Conservation (phyloP, 805 yeast species). For the Saccharomycopsis sp. region DNA sequence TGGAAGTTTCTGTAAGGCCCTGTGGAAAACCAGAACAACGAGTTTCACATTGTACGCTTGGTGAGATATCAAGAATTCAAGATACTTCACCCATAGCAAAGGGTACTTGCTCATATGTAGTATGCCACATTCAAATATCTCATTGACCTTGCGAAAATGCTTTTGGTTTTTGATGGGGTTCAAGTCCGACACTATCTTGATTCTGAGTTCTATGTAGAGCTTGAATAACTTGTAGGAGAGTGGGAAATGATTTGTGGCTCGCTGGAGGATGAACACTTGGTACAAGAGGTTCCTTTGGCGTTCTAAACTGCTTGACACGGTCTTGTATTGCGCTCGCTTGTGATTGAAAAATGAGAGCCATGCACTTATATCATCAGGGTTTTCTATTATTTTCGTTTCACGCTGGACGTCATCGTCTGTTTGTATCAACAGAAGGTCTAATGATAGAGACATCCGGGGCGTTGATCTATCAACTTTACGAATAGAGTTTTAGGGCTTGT, state of each 20-base stretch:
- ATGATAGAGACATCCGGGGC: too few relatives aligned
- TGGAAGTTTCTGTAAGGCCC: slow-evolving; percentile 41
- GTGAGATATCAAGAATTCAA: slow-evolving; percentile 33
- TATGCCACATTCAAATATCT: slow-evolving; percentile 41
- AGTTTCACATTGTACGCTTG: slow-evolving; percentile 27
- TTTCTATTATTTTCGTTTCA: slow-evolving; percentile 31
- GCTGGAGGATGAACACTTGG: slow-evolving; percentile 38
- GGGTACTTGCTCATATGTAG: slow-evolving; percentile 37
- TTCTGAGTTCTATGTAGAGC: slow-evolving; percentile 36
- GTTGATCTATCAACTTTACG: too few relatives aligned
- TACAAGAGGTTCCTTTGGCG: slow-evolving; percentile 25
- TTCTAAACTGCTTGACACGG: slow-evolving; percentile 17
- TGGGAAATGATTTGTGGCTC: slow-evolving; percentile 40
- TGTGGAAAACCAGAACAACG: slow-evolving; percentile 39
- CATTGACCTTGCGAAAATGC: slow-evolving; percentile 32
- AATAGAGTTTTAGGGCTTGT: too few relatives aligned
- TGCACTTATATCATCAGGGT: slow-evolving; percentile 27
- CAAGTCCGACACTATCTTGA: slow-evolving; percentile 25
- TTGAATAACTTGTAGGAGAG: slow-evolving; percentile 50
- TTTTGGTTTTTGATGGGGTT: slow-evolving; percentile 26
- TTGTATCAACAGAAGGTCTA: slow-evolving; percentile 13
- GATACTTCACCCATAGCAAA: slow-evolving; percentile 43
- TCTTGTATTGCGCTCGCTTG: slow-evolving; percentile 24
- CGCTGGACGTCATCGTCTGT: slow-evolving; percentile 27
- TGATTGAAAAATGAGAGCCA: slow-evolving; percentile 41